Percentiles rank a stretch among this genome's conserved stretches.
Evolutionary conservation across 169 alveolate species (phyloP).

Genomic region (Plasmodium fragile): DNA sequence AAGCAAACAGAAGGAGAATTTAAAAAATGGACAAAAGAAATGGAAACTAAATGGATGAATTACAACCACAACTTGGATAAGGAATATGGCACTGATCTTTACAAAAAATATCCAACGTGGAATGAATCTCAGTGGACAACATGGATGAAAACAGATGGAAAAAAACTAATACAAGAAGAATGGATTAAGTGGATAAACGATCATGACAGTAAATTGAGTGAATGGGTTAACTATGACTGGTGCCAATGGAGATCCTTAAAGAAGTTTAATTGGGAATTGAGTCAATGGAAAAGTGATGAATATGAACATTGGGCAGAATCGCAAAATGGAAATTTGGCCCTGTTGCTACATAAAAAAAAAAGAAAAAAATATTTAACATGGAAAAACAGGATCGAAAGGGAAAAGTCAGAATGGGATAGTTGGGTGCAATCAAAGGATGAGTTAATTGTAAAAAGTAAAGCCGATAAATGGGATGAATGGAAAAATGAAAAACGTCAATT

Average conservation of each 20-base stretch:
- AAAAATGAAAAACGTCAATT: neutral
- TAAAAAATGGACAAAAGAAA: neutral
- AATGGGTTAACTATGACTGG: neutral
- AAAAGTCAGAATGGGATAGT: neutral
- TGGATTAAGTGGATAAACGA: neutral
- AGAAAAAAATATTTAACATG: neutral
- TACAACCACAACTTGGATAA: constrained; percentile 2
- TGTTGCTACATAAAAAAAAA: neutral
- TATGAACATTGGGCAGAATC: neutral
- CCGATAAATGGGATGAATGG: neutral
- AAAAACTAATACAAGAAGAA: neutral
- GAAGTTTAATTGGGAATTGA: neutral
- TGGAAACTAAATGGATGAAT: neutral
- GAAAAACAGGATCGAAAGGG: constrained; percentile 4
- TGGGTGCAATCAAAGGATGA: neutral
- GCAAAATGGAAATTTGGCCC: neutral
- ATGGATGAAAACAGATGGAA: neutral
- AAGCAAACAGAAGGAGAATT: neutral
- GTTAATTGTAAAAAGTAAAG: neutral
- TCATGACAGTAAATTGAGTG: neutral
- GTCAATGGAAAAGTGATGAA: constrained; percentile 5
- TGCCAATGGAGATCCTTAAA: neutral
- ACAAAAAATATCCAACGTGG: neutral
- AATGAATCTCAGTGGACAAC: neutral
- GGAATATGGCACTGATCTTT: neutral